Base-by-base conservation (phyloP, 805 yeast species). In the Spathaspora passalidarum region DNA sequence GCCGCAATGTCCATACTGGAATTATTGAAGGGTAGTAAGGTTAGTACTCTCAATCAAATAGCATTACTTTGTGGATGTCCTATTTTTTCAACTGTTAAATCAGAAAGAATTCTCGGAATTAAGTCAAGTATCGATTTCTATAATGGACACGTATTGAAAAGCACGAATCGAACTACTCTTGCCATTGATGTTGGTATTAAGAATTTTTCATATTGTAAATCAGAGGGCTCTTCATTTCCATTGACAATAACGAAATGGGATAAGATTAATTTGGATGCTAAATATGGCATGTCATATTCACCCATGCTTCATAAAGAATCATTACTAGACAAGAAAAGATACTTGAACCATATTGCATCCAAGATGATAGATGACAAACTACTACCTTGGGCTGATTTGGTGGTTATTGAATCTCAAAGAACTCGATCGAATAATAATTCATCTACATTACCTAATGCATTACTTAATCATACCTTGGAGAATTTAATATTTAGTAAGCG, bases 161-260 rank as follows among this genome's bases (percentile, higher is more conserved):
- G 5, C 5, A 7, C 39, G 2, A 18, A 17, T 1, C 10, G 42
- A 17, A 39, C 34, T 20, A 45, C 60, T 2, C 46, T 68, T 2
- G 57, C 73, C 19, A 57, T 72, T 7, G 77, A 72, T 48, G 61
- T 72, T 10, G 77, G 77, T 5, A 49, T 71, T 45, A 69, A 69
- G 54, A 70, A 72, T 56, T 69, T 72, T 48, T 61, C 73, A 7
- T 69, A 62, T 47, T 69, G 75, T 52, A 61, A 44, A 37, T 52
- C 39, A 42, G 21, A 29, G 11, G 41, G 21, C 6, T 34, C 25
- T 17, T 22, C 17, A 16, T 52, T 10, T 20, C 47, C 44, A 35
- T 20, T 49, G 47, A 14, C 51, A 47, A 47, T 43, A 32, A 18
- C n/a, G 2, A 45, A 47, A 16, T 66, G 72, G 72, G 49, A 50